Evolutionary conservation across 2,329 filamentous ascomycete genomes (phyloP), one percentile per base, ranked within the genome.

Genomic region (Biscogniauxia sp.): DNA sequence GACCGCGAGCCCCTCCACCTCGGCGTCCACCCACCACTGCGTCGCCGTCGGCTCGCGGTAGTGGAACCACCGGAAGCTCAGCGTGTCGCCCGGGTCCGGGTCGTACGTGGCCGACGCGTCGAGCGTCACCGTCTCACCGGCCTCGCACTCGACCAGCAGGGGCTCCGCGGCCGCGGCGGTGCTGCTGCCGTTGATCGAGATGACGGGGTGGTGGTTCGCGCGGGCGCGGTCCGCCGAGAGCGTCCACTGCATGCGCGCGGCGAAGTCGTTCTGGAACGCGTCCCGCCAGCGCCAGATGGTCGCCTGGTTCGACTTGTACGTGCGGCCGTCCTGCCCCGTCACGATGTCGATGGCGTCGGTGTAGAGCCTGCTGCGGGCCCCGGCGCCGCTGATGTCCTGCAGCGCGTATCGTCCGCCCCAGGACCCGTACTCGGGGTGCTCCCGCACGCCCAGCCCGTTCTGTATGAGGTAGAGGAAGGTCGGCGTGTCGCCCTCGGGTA

Each of bases 401-500:
- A 51, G 55, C 20, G 37, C 19, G 54, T 58, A 66, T 17, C 78
- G 70, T 0, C 79, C 79, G 20, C 79, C 78, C 79, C 79, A 80
- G 8, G 73, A 73, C 5, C 78, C 78, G 62, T 74, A 81, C 20
- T 76, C 68, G 0, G 77, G 77, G 61, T 73, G 75, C 19, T 79
- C 77, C 0, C 75, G 73, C n/a, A 72, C 72, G 53, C 74, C 74
- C 2, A 81, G 71, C 0, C 78, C 78, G 56, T 80, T 80, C 51
- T 76, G 77, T n/a, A 80, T 75, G 0, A 78, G 73, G 60, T 76
- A 77, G 28, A 80, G 71, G 59, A 80, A 76, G 1, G 76, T 74
- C 0, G 78, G 78, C 2, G 76, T 77, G 58, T 79, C 78, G 20
- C 78, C 76, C 66, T 84, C 82, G 57, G 78, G 76, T 56, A 81